phyloP scores from a whole-genome alignment of 768 basidiomycete genomes.

The Astraeus odoratus region DNA sequence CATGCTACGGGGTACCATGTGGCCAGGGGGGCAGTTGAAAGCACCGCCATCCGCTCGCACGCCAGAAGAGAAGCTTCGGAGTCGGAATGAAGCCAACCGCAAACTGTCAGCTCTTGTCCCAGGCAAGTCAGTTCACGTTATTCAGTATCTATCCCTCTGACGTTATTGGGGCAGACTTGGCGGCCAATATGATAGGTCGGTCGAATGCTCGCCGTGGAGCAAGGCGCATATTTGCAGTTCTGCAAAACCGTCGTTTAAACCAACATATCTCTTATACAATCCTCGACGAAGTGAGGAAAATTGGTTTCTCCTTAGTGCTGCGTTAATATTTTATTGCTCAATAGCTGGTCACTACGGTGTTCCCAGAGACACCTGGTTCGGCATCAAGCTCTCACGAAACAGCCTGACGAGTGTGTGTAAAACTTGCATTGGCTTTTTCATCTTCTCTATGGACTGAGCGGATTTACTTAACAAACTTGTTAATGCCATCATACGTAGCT shows the following conservation, averaged over 20 bases:
- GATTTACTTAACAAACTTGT: too few relatives aligned
- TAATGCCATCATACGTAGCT: too few relatives aligned
- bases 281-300: constrained; percentile 70
- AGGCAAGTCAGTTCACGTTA: constrained; percentile 40
- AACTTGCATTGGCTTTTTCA: too few relatives aligned
- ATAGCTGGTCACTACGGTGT: constrained; percentile 54
- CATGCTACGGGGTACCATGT: constrained; percentile 66
- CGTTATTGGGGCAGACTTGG: constrained; percentile 54
- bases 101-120: constrained; percentile 90
- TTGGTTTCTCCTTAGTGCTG: background rate
- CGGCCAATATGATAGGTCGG: constrained; percentile 97
- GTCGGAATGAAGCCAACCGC: constrained; percentile 81
- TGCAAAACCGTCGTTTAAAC: constrained; percentile 92
- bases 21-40: constrained; percentile 79
- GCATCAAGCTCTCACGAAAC: constrained; percentile 2
- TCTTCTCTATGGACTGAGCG: too few relatives aligned
- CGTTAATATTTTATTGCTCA: constrained; percentile 4
- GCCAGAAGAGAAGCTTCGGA: constrained; percentile 69
- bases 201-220: constrained; percentile 92
- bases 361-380: constrained; percentile 39
- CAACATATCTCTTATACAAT: constrained; percentile 88
- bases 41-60: constrained; percentile 59
- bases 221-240: constrained; percentile 83
- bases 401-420: constrained; percentile 7
- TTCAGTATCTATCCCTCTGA: background rate